phyloP scores from a whole-genome alignment of 192 early-diverging fungal species.

The Umbelopsis isabellina region DNA sequence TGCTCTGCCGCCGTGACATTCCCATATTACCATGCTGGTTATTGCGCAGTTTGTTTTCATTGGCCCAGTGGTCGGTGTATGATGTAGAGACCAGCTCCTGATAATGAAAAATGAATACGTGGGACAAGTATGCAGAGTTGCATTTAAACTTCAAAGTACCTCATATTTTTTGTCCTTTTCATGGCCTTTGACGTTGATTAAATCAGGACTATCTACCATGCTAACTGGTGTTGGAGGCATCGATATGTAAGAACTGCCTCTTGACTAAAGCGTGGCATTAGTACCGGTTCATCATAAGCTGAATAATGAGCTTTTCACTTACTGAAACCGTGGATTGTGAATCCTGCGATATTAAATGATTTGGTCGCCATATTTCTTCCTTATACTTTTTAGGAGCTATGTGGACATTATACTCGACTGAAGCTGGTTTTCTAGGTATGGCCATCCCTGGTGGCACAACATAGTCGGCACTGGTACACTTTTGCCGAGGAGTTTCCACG shows the following conservation, averaged over 20 bases:
- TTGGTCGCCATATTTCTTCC: background rate
- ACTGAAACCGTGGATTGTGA: background rate
- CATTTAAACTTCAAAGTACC: background rate
- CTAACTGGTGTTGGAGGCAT: slow-evolving; percentile 13
- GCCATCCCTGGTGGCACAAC: slow-evolving; percentile 10
- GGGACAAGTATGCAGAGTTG: no score
- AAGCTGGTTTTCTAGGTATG: slow-evolving; percentile 1
- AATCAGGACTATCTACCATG: background rate
- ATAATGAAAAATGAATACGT: background rate
- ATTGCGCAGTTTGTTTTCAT: background rate
- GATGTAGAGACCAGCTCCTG: slow-evolving; percentile 14
- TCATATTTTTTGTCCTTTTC: background rate
- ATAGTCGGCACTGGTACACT: background rate
- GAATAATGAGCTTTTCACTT: background rate
- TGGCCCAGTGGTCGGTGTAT: background rate
- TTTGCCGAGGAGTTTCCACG: background rate
- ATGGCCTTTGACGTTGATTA: background rate
- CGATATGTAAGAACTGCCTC: slow-evolving; percentile 1
- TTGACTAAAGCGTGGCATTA: background rate
- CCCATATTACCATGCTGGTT: background rate
- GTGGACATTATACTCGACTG: background rate
- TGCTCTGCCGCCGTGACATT: background rate
- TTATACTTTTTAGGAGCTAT: background rate
- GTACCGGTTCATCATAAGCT: background rate
- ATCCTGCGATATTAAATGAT: background rate